These are phyloP conservation scores for Centaurea solstitialis DNA, from an alignment of 129 eudicot genomes.

Conservation along the genomic window DNA sequence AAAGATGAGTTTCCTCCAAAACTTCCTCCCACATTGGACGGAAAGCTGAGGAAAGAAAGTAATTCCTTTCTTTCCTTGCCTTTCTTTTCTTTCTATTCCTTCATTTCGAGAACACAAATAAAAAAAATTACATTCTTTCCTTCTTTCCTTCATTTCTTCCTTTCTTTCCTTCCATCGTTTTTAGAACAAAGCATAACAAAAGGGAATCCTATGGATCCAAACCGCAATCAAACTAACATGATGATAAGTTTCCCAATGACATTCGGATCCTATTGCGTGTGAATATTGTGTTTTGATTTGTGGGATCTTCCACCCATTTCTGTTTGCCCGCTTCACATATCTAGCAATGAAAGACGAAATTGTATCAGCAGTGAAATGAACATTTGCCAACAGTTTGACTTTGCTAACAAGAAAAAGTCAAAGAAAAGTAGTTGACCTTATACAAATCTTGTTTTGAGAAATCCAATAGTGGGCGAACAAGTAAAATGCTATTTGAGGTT, in stretches of 20 bases:
- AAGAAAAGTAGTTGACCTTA: constrained; percentile 42
- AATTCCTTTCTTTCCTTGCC: no score
- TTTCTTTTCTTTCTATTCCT: no score
- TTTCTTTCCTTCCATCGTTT: no score
- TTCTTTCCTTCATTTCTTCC: no score
- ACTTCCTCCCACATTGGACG: no score
- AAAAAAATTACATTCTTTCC: no score
- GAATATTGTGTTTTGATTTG: constrained; percentile 67
- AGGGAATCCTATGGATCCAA: not conserved
- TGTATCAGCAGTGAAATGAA: constrained; percentile 10
- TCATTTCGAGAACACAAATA: no score
- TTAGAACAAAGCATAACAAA: no score
- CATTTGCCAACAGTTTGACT: constrained; percentile 8
- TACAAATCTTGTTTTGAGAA: constrained; percentile 85
- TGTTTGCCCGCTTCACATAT: constrained; percentile 63
- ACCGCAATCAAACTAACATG: constrained; percentile 45
- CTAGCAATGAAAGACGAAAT: constrained; percentile 34
- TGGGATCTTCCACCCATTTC: constrained; percentile 98
- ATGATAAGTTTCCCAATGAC: constrained; percentile 45
- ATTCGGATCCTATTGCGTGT: constrained; percentile 86
- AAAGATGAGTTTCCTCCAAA: no score
- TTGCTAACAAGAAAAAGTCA: not conserved
- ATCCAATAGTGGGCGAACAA: constrained; percentile 84
- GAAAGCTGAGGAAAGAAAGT: no score
- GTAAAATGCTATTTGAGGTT: constrained; percentile 55